Base-by-base conservation (phyloP, 2,329 filamentous ascomycete species). In the Fulvia fulva region DNA sequence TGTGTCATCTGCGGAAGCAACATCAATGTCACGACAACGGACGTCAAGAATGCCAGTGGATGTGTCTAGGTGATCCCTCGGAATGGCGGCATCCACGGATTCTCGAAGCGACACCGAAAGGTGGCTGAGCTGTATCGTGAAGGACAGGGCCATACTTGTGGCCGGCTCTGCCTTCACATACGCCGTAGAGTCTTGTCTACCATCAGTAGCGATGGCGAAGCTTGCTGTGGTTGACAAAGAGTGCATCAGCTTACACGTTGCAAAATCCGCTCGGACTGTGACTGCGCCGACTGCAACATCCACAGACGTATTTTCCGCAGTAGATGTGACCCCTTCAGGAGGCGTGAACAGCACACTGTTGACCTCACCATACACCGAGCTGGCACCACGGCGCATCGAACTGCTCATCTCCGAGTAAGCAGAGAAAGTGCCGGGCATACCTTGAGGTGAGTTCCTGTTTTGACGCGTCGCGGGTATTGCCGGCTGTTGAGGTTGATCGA, bases 341-440 rank as follows among this genome's bases (percentile, higher is more conserved):
- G 51, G 45, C 22, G 34, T 14, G 37, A 54, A 55, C 21, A 58
- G 25, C 26, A 43, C 41, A 46, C 54, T 59, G 28, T 53, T 55
- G 41, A 37, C 19, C 37, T 60, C 61, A 3, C 47, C 32, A 23
- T 55, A 49, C 9, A 58, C 37, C 14, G 61, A 59, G 3, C 37
- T 32, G 22, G 53, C 26, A 19, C 46, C 58, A 30, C 55, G 34
- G 44, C 58, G 54, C n/a, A 54, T 49, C 23, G 59, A 64, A 16
- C 59, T 58, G 44, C 73, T 74, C 26, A 74, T 70, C 44, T 78
- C 74, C 1, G 77, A 77, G 62, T 80, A 79, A 23, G 74, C 71
- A 0, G 78, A 80, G 62, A 80, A 80, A 0, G 77, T 74, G 0
- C 78, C 78, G 19, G 78, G 78, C 68, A 78, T 75, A 21, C 61